These are phyloP conservation scores for Colletotrichum chlorophyti DNA, from an alignment of 2,329 filamentous ascomycete genomes.

Conservation along the genomic window DNA sequence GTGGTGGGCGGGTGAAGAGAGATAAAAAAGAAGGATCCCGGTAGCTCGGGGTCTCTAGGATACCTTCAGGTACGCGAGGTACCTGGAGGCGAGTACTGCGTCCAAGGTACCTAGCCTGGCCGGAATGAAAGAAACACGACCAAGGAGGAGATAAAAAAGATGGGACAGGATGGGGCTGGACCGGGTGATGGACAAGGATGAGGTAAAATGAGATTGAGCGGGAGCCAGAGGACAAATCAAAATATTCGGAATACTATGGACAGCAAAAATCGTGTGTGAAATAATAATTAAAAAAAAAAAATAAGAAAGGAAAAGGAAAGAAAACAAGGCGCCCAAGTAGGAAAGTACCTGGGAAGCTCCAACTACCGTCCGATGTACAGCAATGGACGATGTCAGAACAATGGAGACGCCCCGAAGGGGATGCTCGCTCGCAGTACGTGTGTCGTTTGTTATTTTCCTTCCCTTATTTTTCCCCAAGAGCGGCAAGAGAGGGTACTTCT, in stretches of 20 bases:
- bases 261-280: too few relatives aligned
- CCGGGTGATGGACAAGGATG: neutral
- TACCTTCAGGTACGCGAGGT: neutral
- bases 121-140: neutral
- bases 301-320: neutral
- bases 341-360: too few relatives aligned
- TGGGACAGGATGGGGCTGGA: conserved; percentile 8
- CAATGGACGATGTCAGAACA: neutral
- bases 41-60: conserved; percentile 19
- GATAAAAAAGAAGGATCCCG: conserved; percentile 15
- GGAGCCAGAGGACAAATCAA: neutral
- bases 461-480: too few relatives aligned
- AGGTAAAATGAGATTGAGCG: neutral
- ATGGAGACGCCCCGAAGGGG: conserved; percentile 12
- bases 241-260: too few relatives aligned
- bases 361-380: too few relatives aligned
- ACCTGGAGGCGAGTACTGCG: neutral
- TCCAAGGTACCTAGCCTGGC: too few relatives aligned
- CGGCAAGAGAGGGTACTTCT: neutral
- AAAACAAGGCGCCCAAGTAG: too few relatives aligned
- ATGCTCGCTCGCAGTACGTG: too few relatives aligned
- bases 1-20: conserved; percentile 1
- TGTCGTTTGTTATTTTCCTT: too few relatives aligned
- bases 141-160: neutral
- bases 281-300: neutral